These are phyloP conservation scores for Phytophthora chlamydospora DNA, from an alignment of 352 stramenopile species.

Conservation along the genomic window DNA sequence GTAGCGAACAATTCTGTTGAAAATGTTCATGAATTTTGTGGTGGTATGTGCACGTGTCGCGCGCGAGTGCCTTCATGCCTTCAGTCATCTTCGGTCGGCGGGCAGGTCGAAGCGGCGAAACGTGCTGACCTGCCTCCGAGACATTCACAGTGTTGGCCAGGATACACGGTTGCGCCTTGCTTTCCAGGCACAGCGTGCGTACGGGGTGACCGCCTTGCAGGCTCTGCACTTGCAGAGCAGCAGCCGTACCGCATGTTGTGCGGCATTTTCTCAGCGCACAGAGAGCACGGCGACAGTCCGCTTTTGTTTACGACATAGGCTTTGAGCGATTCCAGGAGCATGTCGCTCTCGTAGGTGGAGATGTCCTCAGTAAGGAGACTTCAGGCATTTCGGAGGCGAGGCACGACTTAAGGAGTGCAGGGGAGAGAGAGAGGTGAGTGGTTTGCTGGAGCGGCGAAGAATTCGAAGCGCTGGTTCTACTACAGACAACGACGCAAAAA, in stretches of 20 bases:
- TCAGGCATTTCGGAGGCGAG: neutral
- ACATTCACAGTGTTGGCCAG: conserved; percentile 13
- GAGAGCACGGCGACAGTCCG: conserved; percentile 2
- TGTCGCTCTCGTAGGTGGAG: conserved; percentile 4
- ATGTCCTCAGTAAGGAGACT: conserved; percentile 9
- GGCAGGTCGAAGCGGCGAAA: neutral
- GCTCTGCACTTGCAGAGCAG: conserved; percentile 4
- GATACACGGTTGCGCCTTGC: conserved; percentile 6
- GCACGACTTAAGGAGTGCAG: too few species aligned
- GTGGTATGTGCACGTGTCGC: conserved; percentile 17
- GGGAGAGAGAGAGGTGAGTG: too few species aligned
- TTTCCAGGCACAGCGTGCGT: conserved; percentile 7
- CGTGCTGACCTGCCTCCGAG: conserved; percentile 2
- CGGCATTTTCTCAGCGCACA: conserved; percentile 6
- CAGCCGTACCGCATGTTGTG: conserved; percentile 11
- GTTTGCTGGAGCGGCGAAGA: too few species aligned
- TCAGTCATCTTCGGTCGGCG: conserved; percentile 1
- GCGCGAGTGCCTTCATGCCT: conserved; percentile 5
- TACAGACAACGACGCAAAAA: too few species aligned
- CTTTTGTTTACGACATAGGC: conserved; percentile 9
- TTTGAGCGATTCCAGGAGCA: conserved; percentile 8
- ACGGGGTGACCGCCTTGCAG: neutral
- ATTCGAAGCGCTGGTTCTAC: too few species aligned
- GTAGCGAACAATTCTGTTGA: neutral
- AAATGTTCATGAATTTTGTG: conserved; percentile 14